Conservation (phyloP, 2,329 filamentous ascomycete genomes). For the Tolypocladium sp. region DNA sequence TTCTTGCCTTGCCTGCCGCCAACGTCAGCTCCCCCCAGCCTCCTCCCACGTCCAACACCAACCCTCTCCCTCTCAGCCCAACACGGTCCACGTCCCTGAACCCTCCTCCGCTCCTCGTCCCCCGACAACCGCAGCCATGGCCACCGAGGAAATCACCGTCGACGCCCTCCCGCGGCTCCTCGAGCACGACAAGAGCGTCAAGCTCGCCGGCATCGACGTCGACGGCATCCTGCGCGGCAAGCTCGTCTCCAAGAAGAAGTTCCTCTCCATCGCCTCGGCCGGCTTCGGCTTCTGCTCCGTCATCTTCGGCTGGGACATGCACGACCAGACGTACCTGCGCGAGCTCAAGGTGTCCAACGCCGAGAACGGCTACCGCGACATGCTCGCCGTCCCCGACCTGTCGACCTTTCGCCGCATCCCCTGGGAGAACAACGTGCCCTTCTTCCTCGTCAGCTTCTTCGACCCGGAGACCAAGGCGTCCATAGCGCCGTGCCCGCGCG, state of each 20-base stretch:
- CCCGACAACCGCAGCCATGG: neutral
- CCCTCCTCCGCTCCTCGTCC: neutral
- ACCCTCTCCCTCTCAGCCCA: neutral
- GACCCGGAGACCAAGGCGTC: conserved; percentile 69
- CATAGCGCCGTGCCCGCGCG: conserved; percentile 70
- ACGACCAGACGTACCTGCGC: conserved; percentile 79
- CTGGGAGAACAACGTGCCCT: conserved; percentile 80
- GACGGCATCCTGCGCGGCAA: conserved; percentile 85
- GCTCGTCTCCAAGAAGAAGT: conserved; percentile 87
- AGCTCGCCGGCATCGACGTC: conserved; percentile 79
- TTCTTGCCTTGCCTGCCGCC: neutral
- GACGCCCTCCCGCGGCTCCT: conserved; percentile 60
- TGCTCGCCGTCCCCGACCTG: conserved; percentile 75
- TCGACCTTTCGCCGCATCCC: conserved; percentile 73
- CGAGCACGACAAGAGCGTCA: conserved; percentile 66
- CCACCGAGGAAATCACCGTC: conserved; percentile 37
- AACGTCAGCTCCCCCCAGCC: neutral
- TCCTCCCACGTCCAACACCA: neutral
- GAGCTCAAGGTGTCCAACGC: conserved; percentile 85
- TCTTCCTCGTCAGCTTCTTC: conserved; percentile 76
- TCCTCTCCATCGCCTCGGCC: conserved; percentile 67
- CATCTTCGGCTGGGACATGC: conserved; percentile 96
- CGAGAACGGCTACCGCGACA: conserved; percentile 80
- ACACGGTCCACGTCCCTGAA: neutral
- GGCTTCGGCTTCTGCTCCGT: conserved; percentile 94